These are phyloP conservation scores for Lophiostoma macrostomum DNA, from an alignment of 495 filamentous ascomycete species.

Conservation along the genomic window DNA sequence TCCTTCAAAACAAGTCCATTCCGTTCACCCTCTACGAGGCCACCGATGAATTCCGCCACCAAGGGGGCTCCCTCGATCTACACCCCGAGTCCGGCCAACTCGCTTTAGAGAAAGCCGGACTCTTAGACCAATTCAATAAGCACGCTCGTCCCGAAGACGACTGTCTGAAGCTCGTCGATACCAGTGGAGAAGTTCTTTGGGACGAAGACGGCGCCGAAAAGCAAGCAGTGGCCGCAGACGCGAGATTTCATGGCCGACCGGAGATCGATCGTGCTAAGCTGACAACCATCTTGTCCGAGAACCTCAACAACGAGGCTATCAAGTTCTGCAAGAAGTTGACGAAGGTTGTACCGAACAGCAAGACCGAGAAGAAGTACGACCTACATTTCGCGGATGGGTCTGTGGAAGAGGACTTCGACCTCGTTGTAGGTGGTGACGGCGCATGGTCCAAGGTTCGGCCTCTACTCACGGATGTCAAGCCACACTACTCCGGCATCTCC, in stretches of 20 bases:
- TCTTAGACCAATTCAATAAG: constrained; percentile 12
- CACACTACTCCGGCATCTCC: constrained; percentile 29
- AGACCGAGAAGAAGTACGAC: constrained; percentile 3
- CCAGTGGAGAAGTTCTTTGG: constrained; percentile 1
- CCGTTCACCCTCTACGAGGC: constrained; percentile 21
- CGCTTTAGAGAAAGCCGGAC: constrained; percentile 9
- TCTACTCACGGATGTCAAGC: constrained; percentile 20
- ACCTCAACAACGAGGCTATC: not conserved
- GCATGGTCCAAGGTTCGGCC: constrained; percentile 30
- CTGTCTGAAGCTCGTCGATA: constrained; percentile 8
- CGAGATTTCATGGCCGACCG: not conserved
- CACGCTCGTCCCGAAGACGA: constrained; percentile 18
- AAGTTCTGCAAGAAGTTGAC: constrained; percentile 8
- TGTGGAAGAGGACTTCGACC: constrained; percentile 16
- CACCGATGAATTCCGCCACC: not conserved
- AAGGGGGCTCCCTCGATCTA: constrained; percentile 18
- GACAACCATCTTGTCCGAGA: constrained; percentile 3
- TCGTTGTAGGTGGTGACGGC: constrained; percentile 34
- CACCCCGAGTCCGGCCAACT: constrained; percentile 13
- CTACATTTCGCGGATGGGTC: constrained; percentile 16
- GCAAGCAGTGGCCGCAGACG: not conserved
- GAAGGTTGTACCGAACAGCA: not conserved
- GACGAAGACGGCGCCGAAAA: constrained; percentile 13
- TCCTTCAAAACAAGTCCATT: constrained; percentile 13
- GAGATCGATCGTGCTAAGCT: constrained; percentile 17